Evolutionary conservation across 345 rosid species (phyloP).

Genomic region (Corymbia maculata): DNA sequence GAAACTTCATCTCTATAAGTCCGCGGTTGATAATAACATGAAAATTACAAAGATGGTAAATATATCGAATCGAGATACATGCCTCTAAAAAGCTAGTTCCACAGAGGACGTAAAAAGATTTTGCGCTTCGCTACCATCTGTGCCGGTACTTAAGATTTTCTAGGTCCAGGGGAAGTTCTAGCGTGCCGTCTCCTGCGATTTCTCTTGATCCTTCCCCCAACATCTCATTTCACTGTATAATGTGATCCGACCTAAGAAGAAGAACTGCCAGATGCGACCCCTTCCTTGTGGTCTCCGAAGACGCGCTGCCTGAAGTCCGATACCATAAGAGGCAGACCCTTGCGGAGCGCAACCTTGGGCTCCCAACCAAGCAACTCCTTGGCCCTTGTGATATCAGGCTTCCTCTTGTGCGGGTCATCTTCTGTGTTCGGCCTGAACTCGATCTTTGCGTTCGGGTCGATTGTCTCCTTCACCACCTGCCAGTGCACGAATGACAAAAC

Average conservation of each 20-base stretch:
- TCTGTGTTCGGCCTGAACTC: slow-evolving; percentile 94
- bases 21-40: neutral
- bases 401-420: slow-evolving; percentile 99
- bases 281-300: slow-evolving; percentile 87
- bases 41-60: neutral
- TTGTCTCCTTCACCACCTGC: slow-evolving; percentile 95
- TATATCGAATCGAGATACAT: neutral
- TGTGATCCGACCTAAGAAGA: slow-evolving; percentile 8
- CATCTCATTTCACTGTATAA: neutral
- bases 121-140: neutral
- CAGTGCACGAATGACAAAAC: neutral
- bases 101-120: neutral
- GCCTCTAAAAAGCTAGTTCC: neutral
- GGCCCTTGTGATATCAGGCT: slow-evolving; percentile 88
- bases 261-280: slow-evolving; percentile 9
- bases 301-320: slow-evolving; percentile 85
- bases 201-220: neutral
- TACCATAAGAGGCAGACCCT: slow-evolving; percentile 94
- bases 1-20: neutral
- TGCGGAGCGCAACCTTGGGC: slow-evolving; percentile 76
- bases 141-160: neutral
- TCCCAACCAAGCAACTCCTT: slow-evolving; percentile 91
- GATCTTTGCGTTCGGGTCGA: slow-evolving; percentile 86
- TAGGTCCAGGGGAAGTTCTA: neutral
- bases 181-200: neutral